Evolutionary conservation across 1,284 basidiomycete genomes (phyloP), one percentile per base, ranked within the genome.

Genomic region (Athelia sp.): DNA sequence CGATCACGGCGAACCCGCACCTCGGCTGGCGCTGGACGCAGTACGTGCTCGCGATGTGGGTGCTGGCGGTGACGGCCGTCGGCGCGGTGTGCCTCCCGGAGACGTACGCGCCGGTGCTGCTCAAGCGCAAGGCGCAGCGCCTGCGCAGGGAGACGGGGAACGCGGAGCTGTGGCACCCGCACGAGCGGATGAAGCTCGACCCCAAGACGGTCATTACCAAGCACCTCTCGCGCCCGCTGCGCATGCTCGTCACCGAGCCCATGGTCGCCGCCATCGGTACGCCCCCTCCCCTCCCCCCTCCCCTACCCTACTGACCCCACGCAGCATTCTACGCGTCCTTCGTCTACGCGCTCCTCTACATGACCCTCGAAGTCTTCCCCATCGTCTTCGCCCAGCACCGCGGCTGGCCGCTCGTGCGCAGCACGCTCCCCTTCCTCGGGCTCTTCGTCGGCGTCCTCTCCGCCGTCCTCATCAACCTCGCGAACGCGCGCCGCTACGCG

Each of bases 11-110:
- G 8, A 40, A 21, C 19, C 26, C 26, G 26, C 36, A 61, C 46
- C 55, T 66, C 8, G 64, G 64, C 4, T 69, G 69, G 69, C 50
- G 65, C 19, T 69, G 68, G 68, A 63, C 58, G 9, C 63, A 63
- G 56, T 67, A 40, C 56, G 65, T 22, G 58, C 62, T 42, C 61
- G 57, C 19, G 47, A 59, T 19, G 60, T 68, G 11, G 55, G 50
- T 23, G 17, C 34, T 34, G 18, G 22, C 36, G 31, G 9, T 49
- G 48, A 3, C 67, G 26, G 15, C 61, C 3, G 13, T 64, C 46
- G 65, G 67, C 35, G 24, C 67, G 26, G 51, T 68, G 43, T 58
- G 62, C 46, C 50, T 65, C 4, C 63, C 61, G 2, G 68, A 70
- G 53, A 70, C 67, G 0, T 67, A 60, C 23, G 60, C 62, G 4